Evolutionary conservation across 495 filamentous ascomycete genomes (phyloP).

Genomic region (Antarctomyces pellizariae): DNA sequence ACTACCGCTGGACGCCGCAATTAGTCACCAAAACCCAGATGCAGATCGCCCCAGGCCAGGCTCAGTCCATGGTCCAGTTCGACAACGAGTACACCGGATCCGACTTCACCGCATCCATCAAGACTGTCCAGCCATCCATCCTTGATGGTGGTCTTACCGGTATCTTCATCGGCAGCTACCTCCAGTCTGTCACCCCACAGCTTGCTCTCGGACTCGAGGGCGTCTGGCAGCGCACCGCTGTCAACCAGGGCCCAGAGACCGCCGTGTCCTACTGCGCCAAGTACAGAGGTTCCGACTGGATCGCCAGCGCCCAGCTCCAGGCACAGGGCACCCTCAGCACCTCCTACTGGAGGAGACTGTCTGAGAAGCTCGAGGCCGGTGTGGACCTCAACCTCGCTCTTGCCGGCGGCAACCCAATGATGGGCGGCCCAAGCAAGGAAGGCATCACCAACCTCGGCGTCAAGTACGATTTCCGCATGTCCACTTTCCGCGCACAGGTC

Average conservation of each 20-base stretch:
- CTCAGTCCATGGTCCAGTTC: constrained; percentile 54
- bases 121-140: constrained; percentile 78
- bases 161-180: constrained; percentile 83
- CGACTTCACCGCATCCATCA: constrained; percentile 80
- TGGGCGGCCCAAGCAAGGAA: constrained; percentile 50
- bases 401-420: constrained; percentile 44
- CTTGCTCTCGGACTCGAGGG: constrained; percentile 78
- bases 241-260: constrained; percentile 60
- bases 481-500: constrained; percentile 83
- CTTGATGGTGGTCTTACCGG: constrained; percentile 84
- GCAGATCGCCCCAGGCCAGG: constrained; percentile 44
- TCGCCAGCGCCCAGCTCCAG: constrained; percentile 68
- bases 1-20: constrained; percentile 61
- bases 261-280: constrained; percentile 67
- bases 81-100: constrained; percentile 84
- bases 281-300: constrained; percentile 80
- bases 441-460: constrained; percentile 77
- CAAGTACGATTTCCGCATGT: constrained; percentile 94
- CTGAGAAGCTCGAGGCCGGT: constrained; percentile 90
- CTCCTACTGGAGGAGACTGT: constrained; percentile 86
- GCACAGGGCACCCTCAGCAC: constrained; percentile 63
- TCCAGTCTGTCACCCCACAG: constrained; percentile 75
- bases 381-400: constrained; percentile 83
- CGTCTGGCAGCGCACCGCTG: constrained; percentile 69
- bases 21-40: constrained; percentile 67